Conservation (phyloP, 164 flowering plant genomes). For the Annona squamosa region DNA sequence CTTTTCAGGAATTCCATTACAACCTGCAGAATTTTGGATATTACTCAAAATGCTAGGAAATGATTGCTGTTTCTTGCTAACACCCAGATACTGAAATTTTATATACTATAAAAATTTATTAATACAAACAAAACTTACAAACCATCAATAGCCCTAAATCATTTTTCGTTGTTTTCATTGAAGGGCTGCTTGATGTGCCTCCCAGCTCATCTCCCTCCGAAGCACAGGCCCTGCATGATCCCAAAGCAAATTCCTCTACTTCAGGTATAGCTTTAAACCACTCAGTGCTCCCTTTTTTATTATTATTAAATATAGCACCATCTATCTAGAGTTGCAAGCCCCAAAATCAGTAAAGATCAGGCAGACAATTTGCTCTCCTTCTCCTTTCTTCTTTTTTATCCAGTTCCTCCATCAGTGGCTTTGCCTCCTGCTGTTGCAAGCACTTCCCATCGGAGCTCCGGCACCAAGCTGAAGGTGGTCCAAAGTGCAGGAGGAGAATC, state of each 20-base stretch:
- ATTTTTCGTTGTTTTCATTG: neutral
- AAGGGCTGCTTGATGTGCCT: neutral
- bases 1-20: too few relatives aligned
- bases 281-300: neutral
- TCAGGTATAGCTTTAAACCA: neutral
- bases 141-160: neutral
- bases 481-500: neutral
- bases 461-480: neutral
- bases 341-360: too few relatives aligned
- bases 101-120: too few relatives aligned
- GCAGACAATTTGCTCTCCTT: neutral
- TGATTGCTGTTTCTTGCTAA: too few relatives aligned
- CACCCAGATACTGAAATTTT: neutral
- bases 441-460: neutral
- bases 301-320: too few relatives aligned
- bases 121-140: neutral
- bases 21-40: too few relatives aligned
- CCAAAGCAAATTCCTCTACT: conserved; percentile 1
- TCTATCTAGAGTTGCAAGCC: too few relatives aligned
- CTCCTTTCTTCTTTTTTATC: too few relatives aligned
- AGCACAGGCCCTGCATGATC: too few relatives aligned
- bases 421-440: neutral
- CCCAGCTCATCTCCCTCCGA: neutral
- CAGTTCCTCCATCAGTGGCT: neutral
- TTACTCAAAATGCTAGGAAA: too few relatives aligned